phyloP scores from a whole-genome alignment of 306 rosid species.

The Biancaea sappan region DNA sequence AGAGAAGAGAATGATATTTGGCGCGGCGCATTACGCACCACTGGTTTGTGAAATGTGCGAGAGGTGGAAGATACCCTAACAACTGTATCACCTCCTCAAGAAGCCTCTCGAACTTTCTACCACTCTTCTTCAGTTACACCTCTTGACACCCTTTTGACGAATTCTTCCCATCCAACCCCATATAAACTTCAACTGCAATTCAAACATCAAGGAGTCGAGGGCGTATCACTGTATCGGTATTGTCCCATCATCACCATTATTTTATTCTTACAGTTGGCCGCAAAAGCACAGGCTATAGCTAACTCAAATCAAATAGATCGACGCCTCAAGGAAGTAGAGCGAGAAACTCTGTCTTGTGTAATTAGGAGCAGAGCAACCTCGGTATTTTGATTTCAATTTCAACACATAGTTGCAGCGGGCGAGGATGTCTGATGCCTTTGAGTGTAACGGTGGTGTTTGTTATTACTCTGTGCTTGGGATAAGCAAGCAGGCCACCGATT shows the following conservation, averaged over 20 bases:
- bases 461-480: constrained; percentile 38
- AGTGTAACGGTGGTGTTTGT: constrained; percentile 27
- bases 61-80: neutral
- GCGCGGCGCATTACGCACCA: neutral
- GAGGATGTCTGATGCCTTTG: constrained; percentile 15
- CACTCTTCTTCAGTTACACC: too few relatives aligned
- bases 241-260: too few relatives aligned
- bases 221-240: too few relatives aligned
- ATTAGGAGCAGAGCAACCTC: neutral
- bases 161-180: neutral
- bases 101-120: constrained; percentile 43
- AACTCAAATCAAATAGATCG: neutral
- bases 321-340: neutral
- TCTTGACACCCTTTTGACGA: neutral
- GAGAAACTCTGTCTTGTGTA: too few relatives aligned
- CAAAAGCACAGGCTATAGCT: neutral
- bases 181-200: too few relatives aligned
- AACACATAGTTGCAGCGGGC: neutral
- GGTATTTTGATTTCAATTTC: neutral
- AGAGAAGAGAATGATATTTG: constrained; percentile 13
- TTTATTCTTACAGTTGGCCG: neutral
- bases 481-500: constrained; percentile 24
- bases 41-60: constrained; percentile 8
- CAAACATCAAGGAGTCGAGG: too few relatives aligned
- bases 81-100: neutral